Conservation (phyloP, 2,329 filamentous ascomycete species). For the Colletotrichum tanaceti region DNA sequence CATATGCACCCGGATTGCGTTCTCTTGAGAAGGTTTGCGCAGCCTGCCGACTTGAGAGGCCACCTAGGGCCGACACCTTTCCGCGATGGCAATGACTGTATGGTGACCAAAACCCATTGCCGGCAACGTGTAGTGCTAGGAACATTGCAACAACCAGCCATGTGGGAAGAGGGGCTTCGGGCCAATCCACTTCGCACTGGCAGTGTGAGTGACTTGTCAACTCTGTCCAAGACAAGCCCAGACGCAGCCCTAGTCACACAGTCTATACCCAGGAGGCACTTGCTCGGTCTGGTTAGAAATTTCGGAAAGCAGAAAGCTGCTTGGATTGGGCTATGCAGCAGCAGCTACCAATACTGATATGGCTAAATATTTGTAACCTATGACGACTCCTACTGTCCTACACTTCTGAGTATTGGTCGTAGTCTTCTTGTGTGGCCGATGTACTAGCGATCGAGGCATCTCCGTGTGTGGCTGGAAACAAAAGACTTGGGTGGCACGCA, state of each 20-base stretch:
- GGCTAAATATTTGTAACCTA: not conserved
- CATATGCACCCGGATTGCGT: not conserved
- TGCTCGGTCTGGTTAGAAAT: not conserved
- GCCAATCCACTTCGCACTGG: not conserved
- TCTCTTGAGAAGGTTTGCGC: not conserved
- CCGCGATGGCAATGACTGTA: too few species aligned
- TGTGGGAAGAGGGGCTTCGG: not conserved
- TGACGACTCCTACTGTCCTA: not conserved
- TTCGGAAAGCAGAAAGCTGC: not conserved
- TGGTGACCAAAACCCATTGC: not conserved
- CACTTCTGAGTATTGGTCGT: not conserved
- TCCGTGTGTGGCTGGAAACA: constrained; percentile 10
- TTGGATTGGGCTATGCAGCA: not conserved
- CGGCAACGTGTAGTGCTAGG: not conserved
- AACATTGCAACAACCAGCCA: not conserved
- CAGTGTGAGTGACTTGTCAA: not conserved
- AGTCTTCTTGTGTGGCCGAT: not conserved
- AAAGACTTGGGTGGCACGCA: not conserved
- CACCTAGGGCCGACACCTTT: not conserved
- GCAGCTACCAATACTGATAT: not conserved
- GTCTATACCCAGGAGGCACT: not conserved
- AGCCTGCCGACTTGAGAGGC: too few species aligned
- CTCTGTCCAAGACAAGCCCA: not conserved
- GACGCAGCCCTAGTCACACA: not conserved
- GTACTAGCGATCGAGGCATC: not conserved